Evolutionary conservation across 257 asterid species (phyloP), one percentile per base, ranked within the genome.

Genomic region (Gentiana dahurica): DNA sequence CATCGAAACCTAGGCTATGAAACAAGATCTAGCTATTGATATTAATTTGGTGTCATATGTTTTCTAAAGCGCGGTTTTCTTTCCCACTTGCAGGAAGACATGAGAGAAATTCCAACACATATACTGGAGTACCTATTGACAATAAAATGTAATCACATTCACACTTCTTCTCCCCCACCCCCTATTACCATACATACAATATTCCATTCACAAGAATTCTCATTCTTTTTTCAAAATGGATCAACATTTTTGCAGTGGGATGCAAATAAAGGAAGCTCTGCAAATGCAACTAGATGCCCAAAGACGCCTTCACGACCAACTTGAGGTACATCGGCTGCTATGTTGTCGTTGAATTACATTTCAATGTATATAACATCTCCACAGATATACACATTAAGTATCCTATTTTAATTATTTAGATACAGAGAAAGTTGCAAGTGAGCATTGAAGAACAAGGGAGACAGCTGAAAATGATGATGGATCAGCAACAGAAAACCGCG

Each of bases 301-400:
- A 58, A 75, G 73, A 66, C 85, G 76, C 5, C 97, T 89, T 51
- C 95, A 89, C 12, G 97, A 89, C 73, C 97, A 89, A 66, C 73
- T 89, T 57, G 97, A 85, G 89, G 97, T 89, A 73, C 45, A 48
- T 24, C 4, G 12, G 2, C 6, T 13, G 13, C 36, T 6, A 24
- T 24, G 24, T 5, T 41, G 6, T 41, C 9, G 9, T 41, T 5
- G 46, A 41, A 41, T 6, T 10, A 41, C 6, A 10, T 5, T 41
- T 3, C 8, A 10, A 41, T 10, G 46, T 41, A 10, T 41, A 41
- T 41, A 41, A 41, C 46, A 41, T 5, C 12, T 54, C 46, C n/a
- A 41, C 47, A 46, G 2, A 53, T n/a, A 11, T 37, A 1, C 6
- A 15, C 10, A 51, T 49, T 8, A 38, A 4, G 12, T 35, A 37